Conservation (phyloP, 306 rosid genomes). For the Ceratonia siliqua region DNA sequence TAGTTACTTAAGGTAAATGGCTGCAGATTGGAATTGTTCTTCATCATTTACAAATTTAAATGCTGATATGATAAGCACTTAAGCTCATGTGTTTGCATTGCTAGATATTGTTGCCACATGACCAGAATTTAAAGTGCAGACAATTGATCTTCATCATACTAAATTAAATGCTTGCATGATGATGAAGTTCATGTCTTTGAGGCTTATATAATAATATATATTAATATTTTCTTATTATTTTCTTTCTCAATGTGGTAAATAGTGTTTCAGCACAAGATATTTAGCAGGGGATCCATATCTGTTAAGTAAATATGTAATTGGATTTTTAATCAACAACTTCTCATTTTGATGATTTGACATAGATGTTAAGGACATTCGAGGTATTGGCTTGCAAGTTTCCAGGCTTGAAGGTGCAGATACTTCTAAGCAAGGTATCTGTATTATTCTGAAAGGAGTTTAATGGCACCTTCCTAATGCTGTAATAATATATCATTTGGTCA, state of each 20-base stretch:
- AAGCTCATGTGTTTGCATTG: background rate
- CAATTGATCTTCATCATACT: background rate
- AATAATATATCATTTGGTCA: constrained; percentile 6
- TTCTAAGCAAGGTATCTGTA: constrained; percentile 68
- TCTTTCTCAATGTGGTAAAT: background rate
- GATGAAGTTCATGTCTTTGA: background rate
- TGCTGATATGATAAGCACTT: background rate
- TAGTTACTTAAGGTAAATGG: background rate
- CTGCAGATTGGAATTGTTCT: constrained; percentile 1
- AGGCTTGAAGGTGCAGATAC: constrained; percentile 71
- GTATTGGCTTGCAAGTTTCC: constrained; percentile 92
- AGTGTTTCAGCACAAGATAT: constrained; percentile 20
- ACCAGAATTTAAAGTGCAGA: background rate
- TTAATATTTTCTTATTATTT: background rate
- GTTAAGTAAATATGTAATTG: constrained; percentile 16
- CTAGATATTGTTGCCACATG: background rate
- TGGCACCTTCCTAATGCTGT: background rate
- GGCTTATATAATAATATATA: background rate
- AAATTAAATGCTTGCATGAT: constrained; percentile 19
- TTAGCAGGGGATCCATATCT: constrained; percentile 8
- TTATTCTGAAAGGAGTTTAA: background rate
- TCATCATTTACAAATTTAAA: background rate
- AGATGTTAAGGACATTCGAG: constrained; percentile 95
- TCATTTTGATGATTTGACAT: constrained; percentile 33
- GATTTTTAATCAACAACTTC: constrained; percentile 30